Evolutionary conservation across 2,329 filamentous ascomycete species (phyloP).

Genomic region (Stromatinia cepivora): DNA sequence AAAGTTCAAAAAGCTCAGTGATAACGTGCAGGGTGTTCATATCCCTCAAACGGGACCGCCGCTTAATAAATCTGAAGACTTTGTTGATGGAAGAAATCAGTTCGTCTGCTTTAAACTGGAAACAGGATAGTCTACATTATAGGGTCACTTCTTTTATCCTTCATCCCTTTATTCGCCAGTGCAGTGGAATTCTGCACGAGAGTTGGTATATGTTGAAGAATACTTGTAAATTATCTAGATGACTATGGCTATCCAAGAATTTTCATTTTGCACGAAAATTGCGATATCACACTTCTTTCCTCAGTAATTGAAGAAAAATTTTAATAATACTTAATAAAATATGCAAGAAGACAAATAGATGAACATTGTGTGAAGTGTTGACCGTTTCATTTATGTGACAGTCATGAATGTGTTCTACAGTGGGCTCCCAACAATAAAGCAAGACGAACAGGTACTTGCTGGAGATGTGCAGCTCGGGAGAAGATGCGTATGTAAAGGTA

Average conservation of each 20-base stretch:
- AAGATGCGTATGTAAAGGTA: background rate
- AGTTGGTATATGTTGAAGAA: no score
- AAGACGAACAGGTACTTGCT: background rate
- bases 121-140: background rate
- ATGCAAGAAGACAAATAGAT: background rate
- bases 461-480: background rate
- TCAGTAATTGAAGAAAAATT: background rate
- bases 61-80: background rate
- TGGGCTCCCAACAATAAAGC: background rate
- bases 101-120: background rate
- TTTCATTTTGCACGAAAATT: background rate
- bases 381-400: no score
- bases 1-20: background rate
- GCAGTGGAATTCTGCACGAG: no score
- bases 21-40: background rate
- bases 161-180: no score
- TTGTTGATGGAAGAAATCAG: background rate
- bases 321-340: background rate
- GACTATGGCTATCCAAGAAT: background rate
- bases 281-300: no score
- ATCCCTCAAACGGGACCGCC: background rate
- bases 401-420: background rate
- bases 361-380: background rate
- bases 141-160: background rate
- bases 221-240: background rate